These are phyloP conservation scores for Penicillium sp. DNA, from an alignment of 2,329 filamentous ascomycete species.

Conservation along the genomic window DNA sequence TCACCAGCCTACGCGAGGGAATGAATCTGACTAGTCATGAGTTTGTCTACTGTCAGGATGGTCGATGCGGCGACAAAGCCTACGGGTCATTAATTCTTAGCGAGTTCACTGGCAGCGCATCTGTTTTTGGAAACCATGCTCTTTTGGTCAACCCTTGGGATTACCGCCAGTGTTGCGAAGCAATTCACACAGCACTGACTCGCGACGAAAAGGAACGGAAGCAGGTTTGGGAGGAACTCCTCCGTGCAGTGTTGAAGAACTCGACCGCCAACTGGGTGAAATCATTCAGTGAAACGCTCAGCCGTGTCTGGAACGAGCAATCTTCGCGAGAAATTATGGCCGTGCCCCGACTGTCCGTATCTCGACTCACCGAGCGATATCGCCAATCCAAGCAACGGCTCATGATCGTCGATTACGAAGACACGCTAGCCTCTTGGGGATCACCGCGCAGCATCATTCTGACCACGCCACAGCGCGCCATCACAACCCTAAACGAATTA, in stretches of 20 bases:
- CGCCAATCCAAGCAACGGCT: constrained; percentile 65
- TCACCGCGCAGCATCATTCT: constrained; percentile 81
- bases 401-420: constrained; percentile 92
- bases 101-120: constrained; percentile 90
- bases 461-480: constrained; percentile 79
- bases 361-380: constrained; percentile 65
- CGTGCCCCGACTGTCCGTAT: constrained; percentile 78
- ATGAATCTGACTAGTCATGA: constrained; percentile 98
- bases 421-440: constrained; percentile 84
- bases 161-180: constrained; percentile 81
- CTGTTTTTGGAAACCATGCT: constrained; percentile 76
- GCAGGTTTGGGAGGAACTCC: constrained; percentile 70
- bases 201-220: constrained; percentile 75
- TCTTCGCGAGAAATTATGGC: constrained; percentile 80
- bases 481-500: constrained; percentile 79
- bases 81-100: constrained; percentile 87
- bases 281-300: constrained; percentile 69
- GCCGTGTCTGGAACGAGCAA: constrained; percentile 78
- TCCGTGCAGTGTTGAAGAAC: constrained; percentile 72
- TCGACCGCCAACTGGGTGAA: constrained; percentile 85
- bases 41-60: constrained; percentile 90
- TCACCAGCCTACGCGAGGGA: constrained; percentile 90
- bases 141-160: constrained; percentile 94
- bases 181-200: constrained; percentile 78
- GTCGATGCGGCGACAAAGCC: constrained; percentile 69